Evolutionary conservation across 352 stramenopile genomes (phyloP), one percentile per base, ranked within the genome.

Genomic region (Phytophthora sp.): DNA sequence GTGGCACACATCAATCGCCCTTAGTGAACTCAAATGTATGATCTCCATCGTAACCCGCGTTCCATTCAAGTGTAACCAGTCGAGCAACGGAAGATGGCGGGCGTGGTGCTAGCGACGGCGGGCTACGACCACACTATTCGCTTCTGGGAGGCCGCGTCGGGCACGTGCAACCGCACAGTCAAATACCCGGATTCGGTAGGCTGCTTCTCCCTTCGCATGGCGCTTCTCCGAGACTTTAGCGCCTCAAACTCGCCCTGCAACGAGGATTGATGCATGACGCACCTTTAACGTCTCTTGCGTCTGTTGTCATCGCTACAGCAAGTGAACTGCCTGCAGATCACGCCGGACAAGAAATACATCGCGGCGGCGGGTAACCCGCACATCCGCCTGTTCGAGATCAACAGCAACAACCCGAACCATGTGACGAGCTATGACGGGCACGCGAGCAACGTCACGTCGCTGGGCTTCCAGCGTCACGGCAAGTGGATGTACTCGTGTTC

Each of bases 81-180:
- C 29, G 50, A 26, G 18, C 3, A 15, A 5, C 38, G 24, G 26
- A 77, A 57, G 21, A 95, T 95, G 87, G 77, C 84, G 9, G 83
- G 84, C 55, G 97, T 99, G 4, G 97, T 99, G 71, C 77, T 99
- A 45, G 97, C 96, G 44, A 99, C 97, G 11, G 97, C 93, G 33
- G 97, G 96, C 11, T 99, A 99, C 72, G 97, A 99, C 82, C 95
- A 99, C 81, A 99, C 98, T 63, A 99, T 99, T 68, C 85, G 96
- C 63, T 99, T 99, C 84, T 99, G 97, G 97, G 96, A 99, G 62
- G 96, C 97, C 13, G 92, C 96, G 0, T 98, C 88, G 13, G 96
- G 96, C 27, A 97, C 95, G 21, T 99, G 96, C 78, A 97, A 94
- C 50, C 89, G 96, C 52, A 98, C 96, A 5, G 83, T 99, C 63